A percentile compares a stretch with the other conserved stretches of the same genome.
Evolutionary conservation across 139 green algal genomes (phyloP).

Genomic region (Chlamydomonas eustigma): DNA sequence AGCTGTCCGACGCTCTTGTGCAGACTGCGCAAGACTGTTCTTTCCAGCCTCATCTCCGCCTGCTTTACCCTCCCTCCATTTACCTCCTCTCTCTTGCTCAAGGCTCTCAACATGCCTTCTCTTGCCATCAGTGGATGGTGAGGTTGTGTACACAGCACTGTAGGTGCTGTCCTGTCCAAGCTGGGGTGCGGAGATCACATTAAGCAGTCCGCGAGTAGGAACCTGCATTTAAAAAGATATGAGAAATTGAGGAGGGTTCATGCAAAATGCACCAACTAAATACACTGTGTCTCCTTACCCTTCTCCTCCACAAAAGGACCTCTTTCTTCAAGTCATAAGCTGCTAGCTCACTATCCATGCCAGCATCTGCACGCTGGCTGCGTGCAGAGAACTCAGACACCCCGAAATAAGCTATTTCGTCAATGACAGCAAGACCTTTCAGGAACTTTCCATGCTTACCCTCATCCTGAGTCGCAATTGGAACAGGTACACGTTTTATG

Average conservation of each 20-base stretch:
- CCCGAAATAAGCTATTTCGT: constrained; percentile 76
- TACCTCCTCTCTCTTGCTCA: too few species aligned
- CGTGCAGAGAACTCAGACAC: constrained; percentile 32
- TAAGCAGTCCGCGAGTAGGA: constrained; percentile 66
- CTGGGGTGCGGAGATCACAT: constrained; percentile 66
- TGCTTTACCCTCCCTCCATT: too few species aligned
- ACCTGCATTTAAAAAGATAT: constrained; percentile 24
- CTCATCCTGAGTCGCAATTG: too few species aligned
- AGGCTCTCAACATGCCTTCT: not conserved
- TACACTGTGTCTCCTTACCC: constrained; percentile 27
- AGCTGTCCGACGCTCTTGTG: too few species aligned
- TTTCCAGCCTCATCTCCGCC: too few species aligned
- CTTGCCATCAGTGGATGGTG: not conserved
- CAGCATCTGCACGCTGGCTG: constrained; percentile 15
- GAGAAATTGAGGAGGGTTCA: too few species aligned
- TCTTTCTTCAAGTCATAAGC: constrained; percentile 50
- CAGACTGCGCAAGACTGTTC: too few species aligned
- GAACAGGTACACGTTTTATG: too few species aligned
- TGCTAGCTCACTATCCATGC: constrained; percentile 39
- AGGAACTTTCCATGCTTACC: constrained; percentile 41
- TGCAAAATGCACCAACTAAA: too few species aligned
- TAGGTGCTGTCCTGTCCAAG: constrained; percentile 46
- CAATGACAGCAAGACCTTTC: constrained; percentile 68
- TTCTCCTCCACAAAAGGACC: constrained; percentile 54
- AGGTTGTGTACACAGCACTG: constrained; percentile 6